Evolutionary conservation across 352 stramenopile genomes (phyloP).

Genomic region (Plasmopara viticola): DNA sequence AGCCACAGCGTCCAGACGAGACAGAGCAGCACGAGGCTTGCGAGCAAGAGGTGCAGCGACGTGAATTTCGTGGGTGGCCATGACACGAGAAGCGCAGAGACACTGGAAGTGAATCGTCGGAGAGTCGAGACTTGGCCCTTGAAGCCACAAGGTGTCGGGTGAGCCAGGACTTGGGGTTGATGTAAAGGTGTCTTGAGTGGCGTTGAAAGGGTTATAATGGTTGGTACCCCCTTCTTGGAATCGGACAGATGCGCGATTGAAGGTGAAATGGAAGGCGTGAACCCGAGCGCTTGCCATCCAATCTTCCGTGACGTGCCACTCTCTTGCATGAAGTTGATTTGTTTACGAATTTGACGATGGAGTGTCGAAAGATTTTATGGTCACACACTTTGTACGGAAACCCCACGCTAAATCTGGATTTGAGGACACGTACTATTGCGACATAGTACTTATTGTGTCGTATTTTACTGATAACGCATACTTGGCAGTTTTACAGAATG

Average conservation of each 20-base stretch:
- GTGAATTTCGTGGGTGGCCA: slow-evolving; percentile 2
- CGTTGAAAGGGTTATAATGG: not conserved
- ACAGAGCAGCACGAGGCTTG: slow-evolving; percentile 11
- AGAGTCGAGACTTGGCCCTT: slow-evolving; percentile 4
- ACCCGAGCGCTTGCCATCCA: slow-evolving; percentile 6
- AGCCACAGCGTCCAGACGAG: slow-evolving; percentile 24
- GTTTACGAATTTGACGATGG: no score
- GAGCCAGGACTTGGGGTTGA: not conserved
- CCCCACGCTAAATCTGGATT: no score
- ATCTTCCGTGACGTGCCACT: slow-evolving; percentile 1
- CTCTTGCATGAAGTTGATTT: no score
- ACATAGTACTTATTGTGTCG: no score
- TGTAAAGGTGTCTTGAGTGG: not conserved
- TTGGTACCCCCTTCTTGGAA: slow-evolving; percentile 1
- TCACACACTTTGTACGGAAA: no score
- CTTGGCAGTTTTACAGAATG: no score
- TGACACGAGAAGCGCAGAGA: slow-evolving; percentile 5
- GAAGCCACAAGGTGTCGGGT: not conserved
- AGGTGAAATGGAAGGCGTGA: not conserved
- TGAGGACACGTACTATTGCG: no score
- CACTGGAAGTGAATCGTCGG: slow-evolving; percentile 1
- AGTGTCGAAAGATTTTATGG: no score
- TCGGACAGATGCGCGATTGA: slow-evolving; percentile 5
- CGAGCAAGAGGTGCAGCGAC: slow-evolving; percentile 11
- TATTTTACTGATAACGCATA: no score